Conservation (phyloP, 2,329 filamentous ascomycete genomes). For the Stachybotrys chlorohalonatus region DNA sequence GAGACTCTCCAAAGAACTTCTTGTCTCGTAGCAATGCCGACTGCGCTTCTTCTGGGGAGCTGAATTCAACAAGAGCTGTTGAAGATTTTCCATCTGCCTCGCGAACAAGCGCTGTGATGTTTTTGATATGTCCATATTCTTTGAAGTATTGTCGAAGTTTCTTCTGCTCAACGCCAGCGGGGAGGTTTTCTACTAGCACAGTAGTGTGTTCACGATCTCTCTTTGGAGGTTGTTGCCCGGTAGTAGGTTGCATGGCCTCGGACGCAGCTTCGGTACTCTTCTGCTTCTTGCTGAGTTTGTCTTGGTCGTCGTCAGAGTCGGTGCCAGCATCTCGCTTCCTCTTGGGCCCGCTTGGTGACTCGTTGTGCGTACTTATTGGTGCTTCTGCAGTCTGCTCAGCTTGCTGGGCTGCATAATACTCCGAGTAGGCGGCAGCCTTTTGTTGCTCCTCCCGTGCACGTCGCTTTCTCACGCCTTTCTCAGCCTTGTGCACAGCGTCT, state of each 20-base stretch:
- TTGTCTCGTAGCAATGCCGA: conserved; percentile 74
- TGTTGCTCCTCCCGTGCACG: conserved; percentile 57
- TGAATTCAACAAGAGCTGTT: conserved; percentile 78
- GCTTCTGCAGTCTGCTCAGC: conserved; percentile 10
- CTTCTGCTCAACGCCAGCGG: conserved; percentile 57
- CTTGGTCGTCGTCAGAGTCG: conserved; percentile 35
- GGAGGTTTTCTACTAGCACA: conserved; percentile 71
- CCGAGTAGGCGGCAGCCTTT: conserved; percentile 43
- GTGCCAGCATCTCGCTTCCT: conserved; percentile 61
- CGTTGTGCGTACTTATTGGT: conserved; percentile 13
- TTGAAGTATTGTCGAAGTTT: conserved; percentile 84
- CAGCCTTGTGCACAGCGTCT: conserved; percentile 62
- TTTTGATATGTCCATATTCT: conserved; percentile 78
- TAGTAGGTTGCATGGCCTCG: conserved; percentile 8
- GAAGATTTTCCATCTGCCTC: conserved; percentile 52
- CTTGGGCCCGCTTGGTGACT: conserved; percentile 45
- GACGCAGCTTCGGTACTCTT: conserved; percentile 34
- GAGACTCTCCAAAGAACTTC: conserved; percentile 65
- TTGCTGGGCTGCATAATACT: conserved; percentile 23
- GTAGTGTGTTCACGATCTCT: conserved; percentile 88
- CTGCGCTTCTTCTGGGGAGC: conserved; percentile 67
- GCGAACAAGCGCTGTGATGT: conserved; percentile 54
- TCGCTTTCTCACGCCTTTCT: conserved; percentile 52
- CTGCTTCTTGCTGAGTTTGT: conserved; percentile 55
- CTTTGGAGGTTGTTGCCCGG: conserved; percentile 37